These are phyloP conservation scores for Pythium pyrilobum DNA, from an alignment of 352 stramenopile genomes.

Conservation along the genomic window DNA sequence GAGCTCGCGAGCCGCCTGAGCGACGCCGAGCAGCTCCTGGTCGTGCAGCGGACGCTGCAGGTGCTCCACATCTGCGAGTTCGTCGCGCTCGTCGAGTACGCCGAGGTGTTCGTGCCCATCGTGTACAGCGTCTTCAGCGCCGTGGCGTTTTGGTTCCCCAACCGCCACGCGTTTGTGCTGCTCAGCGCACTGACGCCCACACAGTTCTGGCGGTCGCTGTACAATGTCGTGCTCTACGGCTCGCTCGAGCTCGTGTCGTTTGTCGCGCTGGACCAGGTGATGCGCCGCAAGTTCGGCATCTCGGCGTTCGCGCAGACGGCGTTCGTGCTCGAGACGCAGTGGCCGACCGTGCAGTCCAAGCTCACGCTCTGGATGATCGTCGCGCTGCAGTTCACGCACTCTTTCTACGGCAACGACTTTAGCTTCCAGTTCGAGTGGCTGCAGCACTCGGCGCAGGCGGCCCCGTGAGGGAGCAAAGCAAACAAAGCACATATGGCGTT, in stretches of 20 bases:
- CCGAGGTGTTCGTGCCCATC: constrained; percentile 26
- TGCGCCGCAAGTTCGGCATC: constrained; percentile 10
- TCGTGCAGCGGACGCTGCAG: constrained; percentile 18
- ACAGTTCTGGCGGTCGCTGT: constrained; percentile 1
- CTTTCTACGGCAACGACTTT: constrained; percentile 15
- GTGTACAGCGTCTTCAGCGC: constrained; percentile 29
- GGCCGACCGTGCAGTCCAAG: constrained; percentile 23
- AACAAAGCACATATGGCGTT: too few relatives aligned
- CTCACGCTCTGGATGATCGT: constrained; percentile 19
- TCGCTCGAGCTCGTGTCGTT: constrained; percentile 19
- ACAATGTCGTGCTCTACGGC: constrained; percentile 21
- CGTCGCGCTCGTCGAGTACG: constrained; percentile 30
- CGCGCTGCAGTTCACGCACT: constrained; percentile 7
- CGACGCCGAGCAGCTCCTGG: constrained; percentile 5
- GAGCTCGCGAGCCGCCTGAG: neutral
- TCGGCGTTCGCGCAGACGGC: constrained; percentile 14
- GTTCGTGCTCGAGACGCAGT: constrained; percentile 25
- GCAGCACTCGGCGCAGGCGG: too few relatives aligned
- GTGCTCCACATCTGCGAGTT: constrained; percentile 30
- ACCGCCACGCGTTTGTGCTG: constrained; percentile 19
- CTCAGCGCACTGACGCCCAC: neutral
- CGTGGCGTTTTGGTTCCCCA: constrained; percentile 27
- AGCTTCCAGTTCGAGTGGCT: constrained; percentile 25
- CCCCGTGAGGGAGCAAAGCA: too few relatives aligned
- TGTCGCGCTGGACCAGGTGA: constrained; percentile 10